Conservation (phyloP, 176 grass and related monocot species). For the Musa troglodytarum region DNA sequence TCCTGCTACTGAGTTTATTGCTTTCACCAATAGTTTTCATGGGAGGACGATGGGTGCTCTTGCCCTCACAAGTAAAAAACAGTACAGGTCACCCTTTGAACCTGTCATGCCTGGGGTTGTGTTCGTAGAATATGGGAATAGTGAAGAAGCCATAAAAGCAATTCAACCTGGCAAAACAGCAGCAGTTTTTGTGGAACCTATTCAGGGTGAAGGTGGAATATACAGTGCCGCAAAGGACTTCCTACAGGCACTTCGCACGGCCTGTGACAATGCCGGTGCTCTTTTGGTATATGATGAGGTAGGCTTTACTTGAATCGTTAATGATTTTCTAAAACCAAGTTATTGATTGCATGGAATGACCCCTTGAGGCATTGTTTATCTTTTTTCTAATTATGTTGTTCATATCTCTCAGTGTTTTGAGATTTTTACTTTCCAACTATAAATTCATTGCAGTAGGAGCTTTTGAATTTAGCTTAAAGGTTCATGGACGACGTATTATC, state of each 20-base stretch:
- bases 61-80: conserved; percentile 71
- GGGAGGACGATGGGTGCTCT: conserved; percentile 76
- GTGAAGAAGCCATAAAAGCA: conserved; percentile 37
- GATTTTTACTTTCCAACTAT: no score
- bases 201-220: conserved; percentile 86
- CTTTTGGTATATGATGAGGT: conserved; percentile 89
- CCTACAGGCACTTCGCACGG: conserved; percentile 46
- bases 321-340: neutral
- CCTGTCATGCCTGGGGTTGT: conserved; percentile 66
- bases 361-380: neutral
- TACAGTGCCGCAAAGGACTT: conserved; percentile 63
- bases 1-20: conserved; percentile 44
- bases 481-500: no score
- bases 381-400: neutral
- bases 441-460: no score
- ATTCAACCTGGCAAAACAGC: conserved; percentile 51
- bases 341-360: neutral
- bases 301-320: neutral
- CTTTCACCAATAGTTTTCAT: conserved; percentile 77
- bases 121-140: conserved; percentile 59
- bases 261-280: conserved; percentile 50
- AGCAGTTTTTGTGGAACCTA: conserved; percentile 77
- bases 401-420: no score
- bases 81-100: conserved; percentile 60
- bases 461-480: no score